phyloP scores from a whole-genome alignment of 2,329 filamentous ascomycete genomes.

The Venturia effusa region DNA sequence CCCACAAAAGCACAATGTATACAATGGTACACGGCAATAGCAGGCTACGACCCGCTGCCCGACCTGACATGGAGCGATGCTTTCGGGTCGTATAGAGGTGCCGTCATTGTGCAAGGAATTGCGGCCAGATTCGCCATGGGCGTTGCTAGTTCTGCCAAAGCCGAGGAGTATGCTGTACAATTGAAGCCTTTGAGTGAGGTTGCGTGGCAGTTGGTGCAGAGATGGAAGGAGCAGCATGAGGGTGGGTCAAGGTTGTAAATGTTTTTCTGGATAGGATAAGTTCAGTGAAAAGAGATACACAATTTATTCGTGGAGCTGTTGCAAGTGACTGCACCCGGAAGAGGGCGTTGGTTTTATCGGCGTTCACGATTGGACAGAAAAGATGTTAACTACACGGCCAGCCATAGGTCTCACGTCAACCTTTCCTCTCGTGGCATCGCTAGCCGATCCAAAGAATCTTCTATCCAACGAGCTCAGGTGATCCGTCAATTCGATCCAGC shows the following conservation, averaged over 20 bases:
- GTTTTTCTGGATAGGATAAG: neutral
- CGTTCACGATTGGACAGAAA: too few species aligned
- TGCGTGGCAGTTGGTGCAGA: slow-evolving; percentile 63
- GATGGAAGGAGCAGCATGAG: slow-evolving; percentile 28
- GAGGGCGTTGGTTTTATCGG: too few species aligned
- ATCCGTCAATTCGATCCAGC: too few species aligned
- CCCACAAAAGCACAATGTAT: slow-evolving; percentile 49
- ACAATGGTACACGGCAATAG: slow-evolving; percentile 54
- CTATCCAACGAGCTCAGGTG: too few species aligned
- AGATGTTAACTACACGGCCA: too few species aligned
- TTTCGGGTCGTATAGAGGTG: slow-evolving; percentile 48
- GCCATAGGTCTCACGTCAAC: too few species aligned
- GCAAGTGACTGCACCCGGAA: too few species aligned
- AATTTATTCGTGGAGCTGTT: too few species aligned
- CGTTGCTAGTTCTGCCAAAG: slow-evolving; percentile 82
- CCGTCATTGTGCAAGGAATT: slow-evolving; percentile 75
- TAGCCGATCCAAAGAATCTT: too few species aligned
- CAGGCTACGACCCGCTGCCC: slow-evolving; percentile 58
- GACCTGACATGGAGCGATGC: slow-evolving; percentile 55
- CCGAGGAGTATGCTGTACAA: slow-evolving; percentile 58
- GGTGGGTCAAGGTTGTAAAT: neutral
- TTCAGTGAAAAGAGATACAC: neutral
- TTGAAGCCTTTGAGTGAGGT: slow-evolving; percentile 61
- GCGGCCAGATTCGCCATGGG: slow-evolving; percentile 73
- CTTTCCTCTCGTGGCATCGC: too few species aligned